phyloP scores from a whole-genome alignment of 768 basidiomycete species.

The Podaxis sp. region DNA sequence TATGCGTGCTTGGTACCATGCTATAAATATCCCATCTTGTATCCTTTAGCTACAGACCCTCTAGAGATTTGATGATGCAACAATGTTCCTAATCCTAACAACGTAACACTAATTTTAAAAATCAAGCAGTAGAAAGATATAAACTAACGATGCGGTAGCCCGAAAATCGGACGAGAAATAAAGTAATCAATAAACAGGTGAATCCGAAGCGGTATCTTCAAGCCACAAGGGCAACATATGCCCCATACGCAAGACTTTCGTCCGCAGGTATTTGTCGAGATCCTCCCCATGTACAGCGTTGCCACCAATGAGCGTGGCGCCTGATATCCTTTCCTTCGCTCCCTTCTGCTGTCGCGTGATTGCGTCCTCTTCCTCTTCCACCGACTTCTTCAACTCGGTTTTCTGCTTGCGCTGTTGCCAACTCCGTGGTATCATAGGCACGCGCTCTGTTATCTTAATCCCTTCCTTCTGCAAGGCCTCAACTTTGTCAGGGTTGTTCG shows the following conservation, averaged over 20 bases:
- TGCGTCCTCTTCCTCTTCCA: conserved; percentile 15
- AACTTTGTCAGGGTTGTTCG: conserved; percentile 98
- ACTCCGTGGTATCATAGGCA: conserved; percentile 91
- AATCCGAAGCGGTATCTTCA: conserved; percentile 26
- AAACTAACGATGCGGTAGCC: too few relatives aligned
- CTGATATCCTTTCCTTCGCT: conserved; percentile 41
- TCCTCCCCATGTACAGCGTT: conserved; percentile 76
- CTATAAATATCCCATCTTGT: background rate
- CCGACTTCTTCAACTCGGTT: conserved; percentile 20
- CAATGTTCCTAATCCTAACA: background rate
- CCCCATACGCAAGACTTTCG: conserved; percentile 97
- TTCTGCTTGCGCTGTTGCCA: conserved; percentile 56
- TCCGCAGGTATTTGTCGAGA: conserved; percentile 90
- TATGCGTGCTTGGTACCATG: background rate
- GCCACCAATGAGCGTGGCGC: conserved; percentile 80
- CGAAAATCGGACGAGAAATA: conserved; percentile 8
- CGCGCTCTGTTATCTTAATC: conserved; percentile 74
- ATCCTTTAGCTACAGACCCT: background rate
- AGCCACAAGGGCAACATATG: conserved; percentile 75
- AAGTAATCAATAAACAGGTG: conserved; percentile 18
- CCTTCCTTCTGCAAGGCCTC: conserved; percentile 82
- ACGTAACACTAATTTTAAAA: background rate
- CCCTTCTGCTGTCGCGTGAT: conserved; percentile 19
- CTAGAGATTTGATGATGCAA: background rate
- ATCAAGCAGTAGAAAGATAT: background rate